These are phyloP conservation scores for Auxenochlorella pyrenoidosa DNA, from an alignment of 139 green algal genomes.

Conservation along the genomic window DNA sequence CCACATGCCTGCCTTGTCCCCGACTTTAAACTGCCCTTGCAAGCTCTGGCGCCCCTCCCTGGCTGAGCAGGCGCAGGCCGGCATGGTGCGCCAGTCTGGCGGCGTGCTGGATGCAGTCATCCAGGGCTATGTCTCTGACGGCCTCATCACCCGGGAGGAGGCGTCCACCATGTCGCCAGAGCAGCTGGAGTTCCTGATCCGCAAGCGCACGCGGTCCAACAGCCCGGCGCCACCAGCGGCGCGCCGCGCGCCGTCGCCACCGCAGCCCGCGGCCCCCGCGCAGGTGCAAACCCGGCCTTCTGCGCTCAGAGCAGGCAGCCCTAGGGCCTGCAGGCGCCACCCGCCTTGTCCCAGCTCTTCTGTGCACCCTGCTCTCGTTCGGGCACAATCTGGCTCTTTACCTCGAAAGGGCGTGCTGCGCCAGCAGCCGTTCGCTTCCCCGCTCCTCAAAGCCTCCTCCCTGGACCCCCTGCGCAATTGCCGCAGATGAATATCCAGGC, in stretches of 20 bases:
- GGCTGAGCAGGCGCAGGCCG: background rate
- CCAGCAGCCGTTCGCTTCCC: too few species aligned
- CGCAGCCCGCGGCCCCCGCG: background rate
- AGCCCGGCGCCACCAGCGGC: background rate
- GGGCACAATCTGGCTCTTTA: too few species aligned
- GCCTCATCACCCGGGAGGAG: background rate
- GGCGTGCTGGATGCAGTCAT: background rate
- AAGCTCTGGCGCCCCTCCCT: background rate
- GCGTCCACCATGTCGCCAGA: background rate
- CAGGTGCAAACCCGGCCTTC: background rate
- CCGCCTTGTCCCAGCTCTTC: too few species aligned
- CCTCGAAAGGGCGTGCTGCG: too few species aligned
- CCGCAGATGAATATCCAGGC: background rate
- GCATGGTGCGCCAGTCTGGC: background rate
- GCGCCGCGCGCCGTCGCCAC: background rate
- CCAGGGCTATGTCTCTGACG: slow-evolving; percentile 5
- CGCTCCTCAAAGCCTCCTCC: too few species aligned
- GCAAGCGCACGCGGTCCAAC: slow-evolving; percentile 5
- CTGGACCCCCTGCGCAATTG: too few species aligned
- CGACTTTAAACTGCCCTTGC: background rate
- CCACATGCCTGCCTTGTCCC: background rate
- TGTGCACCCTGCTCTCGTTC: background rate
- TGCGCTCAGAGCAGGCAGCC: too few species aligned
- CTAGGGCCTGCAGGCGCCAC: too few species aligned
- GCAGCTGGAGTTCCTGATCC: slow-evolving; percentile 21